Base-by-base conservation (phyloP, 179 eudicot genomes). In the Gypsophila paniculata region DNA sequence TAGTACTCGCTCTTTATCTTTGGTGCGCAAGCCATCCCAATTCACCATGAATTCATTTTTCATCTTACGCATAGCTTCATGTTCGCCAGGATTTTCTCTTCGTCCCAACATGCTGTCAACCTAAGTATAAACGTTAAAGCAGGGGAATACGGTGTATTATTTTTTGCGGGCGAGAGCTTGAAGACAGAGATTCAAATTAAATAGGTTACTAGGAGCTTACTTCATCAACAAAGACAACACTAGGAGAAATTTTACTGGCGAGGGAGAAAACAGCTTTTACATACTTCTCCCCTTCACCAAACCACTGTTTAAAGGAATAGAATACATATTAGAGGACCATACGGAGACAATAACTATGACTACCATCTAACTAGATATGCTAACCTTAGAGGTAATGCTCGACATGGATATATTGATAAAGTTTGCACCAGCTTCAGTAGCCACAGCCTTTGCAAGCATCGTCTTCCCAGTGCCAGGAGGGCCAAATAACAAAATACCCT, bases 21-120 rank as follows among this genome's bases (percentile, higher is more conserved):
- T 94, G 36, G 98, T 91, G 61, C 97, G 91, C 73, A 91, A 72
- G 72, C 97, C 97, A 85, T 94, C 98, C 97, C 97, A 94, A 57
- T 94, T 89, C 77, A 89, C 89, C 98, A 94, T 94, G 77, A 94
- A 91, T 77, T 91, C 98, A 29, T 91, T 93, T 81, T 93, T 91
- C 97, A 93, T 89, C 80, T 91, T 93, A 76, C 97, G 93, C 98
- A 94, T 94, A 54, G 97, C 96, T 82, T 94, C 98, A 70, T 94
- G 97, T 71, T 94, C 97, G 46, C 97, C 89, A 8, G 97, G 97
- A 77, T 89, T 89, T 82, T 91, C 97, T 60, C 97, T 90, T 81
- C 96, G 87, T 74, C 98, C 97, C 68, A 91, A 72, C 97, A 93
- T 93, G 86, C 97, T 91, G 76, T 93, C 97, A 74, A 93, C 97